Conservation (phyloP, 2,329 filamentous ascomycete genomes). For the Scleromitrula shiraiana region DNA sequence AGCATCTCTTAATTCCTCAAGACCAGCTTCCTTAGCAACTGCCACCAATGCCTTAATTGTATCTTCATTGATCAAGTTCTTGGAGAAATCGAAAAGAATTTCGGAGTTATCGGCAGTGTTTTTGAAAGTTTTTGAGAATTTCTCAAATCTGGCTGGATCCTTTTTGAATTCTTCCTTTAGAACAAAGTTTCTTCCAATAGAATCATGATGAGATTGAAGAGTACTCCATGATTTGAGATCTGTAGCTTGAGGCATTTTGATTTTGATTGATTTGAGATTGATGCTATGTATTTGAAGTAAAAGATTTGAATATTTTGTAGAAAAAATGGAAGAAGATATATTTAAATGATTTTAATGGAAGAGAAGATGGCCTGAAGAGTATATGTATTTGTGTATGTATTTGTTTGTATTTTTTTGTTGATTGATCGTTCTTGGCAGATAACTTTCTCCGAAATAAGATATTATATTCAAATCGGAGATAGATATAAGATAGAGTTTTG, state of each 20-base stretch:
- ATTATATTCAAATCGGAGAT: no score
- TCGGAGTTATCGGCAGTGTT: conserved; percentile 72
- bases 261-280: background rate
- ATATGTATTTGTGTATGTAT: no score
- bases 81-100: conserved; percentile 97
- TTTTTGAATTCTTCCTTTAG: conserved; percentile 89
- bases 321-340: no score
- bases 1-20: conserved; percentile 90
- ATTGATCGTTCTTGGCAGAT: no score
- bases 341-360: no score
- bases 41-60: conserved; percentile 80
- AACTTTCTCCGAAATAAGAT: no score
- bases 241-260: conserved; percentile 73
- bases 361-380: no score
- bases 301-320: no score
- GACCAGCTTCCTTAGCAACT: conserved; percentile 81
- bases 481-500: no score
- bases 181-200: conserved; percentile 79
- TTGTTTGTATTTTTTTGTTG: no score
- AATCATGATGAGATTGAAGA: conserved; percentile 84
- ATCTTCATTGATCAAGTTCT: conserved; percentile 96
- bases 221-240: conserved; percentile 81
- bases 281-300: no score
- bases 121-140: conserved; percentile 79
- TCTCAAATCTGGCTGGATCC: conserved; percentile 80